Evolutionary conservation across 208 protist genomes (phyloP).

Genomic region (Angomonas ambiguus): DNA sequence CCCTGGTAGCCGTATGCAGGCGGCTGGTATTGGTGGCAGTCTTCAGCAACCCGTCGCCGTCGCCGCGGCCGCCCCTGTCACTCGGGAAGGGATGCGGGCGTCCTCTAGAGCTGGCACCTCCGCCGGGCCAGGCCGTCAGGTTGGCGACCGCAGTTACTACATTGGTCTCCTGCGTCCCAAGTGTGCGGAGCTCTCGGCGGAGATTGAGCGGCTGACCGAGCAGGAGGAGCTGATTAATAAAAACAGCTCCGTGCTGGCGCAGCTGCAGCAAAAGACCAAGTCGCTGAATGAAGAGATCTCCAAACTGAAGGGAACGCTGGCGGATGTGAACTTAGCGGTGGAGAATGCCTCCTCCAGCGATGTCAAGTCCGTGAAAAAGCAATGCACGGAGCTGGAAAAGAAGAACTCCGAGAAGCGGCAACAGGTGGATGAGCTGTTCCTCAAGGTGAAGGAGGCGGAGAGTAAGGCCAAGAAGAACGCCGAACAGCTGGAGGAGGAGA

Average conservation of each 20-base stretch:
- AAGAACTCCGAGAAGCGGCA: constrained; percentile 60
- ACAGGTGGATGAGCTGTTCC: constrained; percentile 80
- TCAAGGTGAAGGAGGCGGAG: constrained; percentile 73
- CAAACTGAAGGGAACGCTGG: constrained; percentile 70
- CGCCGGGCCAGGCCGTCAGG: constrained; percentile 79
- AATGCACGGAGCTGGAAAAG: constrained; percentile 60
- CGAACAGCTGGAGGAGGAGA: constrained; percentile 69
- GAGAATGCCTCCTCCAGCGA: constrained; percentile 59
- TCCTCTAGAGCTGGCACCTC: constrained; percentile 64
- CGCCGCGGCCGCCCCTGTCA: constrained; percentile 53
- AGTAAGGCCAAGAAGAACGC: constrained; percentile 55
- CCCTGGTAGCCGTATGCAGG: constrained; percentile 50
- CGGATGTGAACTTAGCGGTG: constrained; percentile 82
- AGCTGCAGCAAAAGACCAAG: constrained; percentile 78
- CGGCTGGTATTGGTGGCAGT: constrained; percentile 74
- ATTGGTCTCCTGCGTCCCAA: constrained; percentile 85
- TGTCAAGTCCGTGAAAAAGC: constrained; percentile 59
- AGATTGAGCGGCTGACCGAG: constrained; percentile 84
- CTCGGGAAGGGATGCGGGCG: constrained; percentile 81
- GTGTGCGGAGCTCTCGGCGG: constrained; percentile 78
- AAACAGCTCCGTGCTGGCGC: constrained; percentile 60
- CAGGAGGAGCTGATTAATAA: constrained; percentile 81
- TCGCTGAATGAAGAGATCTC: constrained; percentile 65
- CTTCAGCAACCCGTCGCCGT: constrained; percentile 78
- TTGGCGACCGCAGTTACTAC: constrained; percentile 89